Evolutionary conservation across 2,329 filamentous ascomycete species (phyloP), one percentile per base, ranked within the genome.

Genomic region (Zelopaecilomyces penicillatus): DNA sequence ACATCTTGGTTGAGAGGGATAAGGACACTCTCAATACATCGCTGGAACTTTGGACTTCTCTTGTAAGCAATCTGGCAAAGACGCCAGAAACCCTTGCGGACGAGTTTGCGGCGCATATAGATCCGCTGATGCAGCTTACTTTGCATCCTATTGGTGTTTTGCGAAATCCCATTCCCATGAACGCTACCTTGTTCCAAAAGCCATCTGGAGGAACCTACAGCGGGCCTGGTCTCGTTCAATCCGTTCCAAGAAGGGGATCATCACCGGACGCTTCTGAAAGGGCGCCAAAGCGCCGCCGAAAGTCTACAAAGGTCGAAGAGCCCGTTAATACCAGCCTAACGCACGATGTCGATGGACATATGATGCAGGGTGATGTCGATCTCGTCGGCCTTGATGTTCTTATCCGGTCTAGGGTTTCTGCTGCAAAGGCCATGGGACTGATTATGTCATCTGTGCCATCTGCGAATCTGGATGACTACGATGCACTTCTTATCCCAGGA

Each of bases 321-420:
- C 66, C 75, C 6, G 69, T 76, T 1, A 68, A 77, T 1, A 67
- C 76, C 4, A 76, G 70, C n/a, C 70, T 85, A n/a, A 79, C 85
- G 1, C 93, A 98, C 64, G 95, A 98, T 62, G 88, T 98, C 12
- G 93, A 98, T 62, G 93, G 90, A 7, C 90, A 95, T 54, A 96
- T 98, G 84, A 89, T 98, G 71, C 87, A 91, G 60, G 93, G 94
- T 42, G 94, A 98, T 57, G 83, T 97, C 39, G 94, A 98, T 59
- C 74, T 98, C 36, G 90, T 98, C 28, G 90, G 93, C 30, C 78
- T 85, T 56, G 93, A 98, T 48, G 83, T 83, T 5, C 79, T 98
- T 63, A 80, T 97, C 41, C 82, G 91, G 49, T 95, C 90, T 6
- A 86, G 91, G 53, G 83, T 94, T n/a, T 85, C 81, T 47, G 87